Base-by-base conservation (phyloP, 495 filamentous ascomycete species). In the Neurospora sp. region DNA sequence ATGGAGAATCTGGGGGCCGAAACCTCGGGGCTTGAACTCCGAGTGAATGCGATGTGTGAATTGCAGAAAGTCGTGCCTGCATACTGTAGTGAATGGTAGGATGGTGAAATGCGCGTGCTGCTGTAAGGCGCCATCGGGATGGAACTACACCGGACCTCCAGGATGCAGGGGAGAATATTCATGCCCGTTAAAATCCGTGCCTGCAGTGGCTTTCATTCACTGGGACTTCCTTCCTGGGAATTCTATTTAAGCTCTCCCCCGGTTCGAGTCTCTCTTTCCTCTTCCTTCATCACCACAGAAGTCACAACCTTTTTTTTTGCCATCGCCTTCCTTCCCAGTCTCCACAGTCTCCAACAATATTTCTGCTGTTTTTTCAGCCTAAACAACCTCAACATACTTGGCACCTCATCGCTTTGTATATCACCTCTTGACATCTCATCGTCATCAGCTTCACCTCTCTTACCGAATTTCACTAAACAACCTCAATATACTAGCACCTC, bases 361-460 rank as follows among this genome's bases (percentile, higher is more conserved):
- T 44, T 6, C 18, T 44, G 2, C 42, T 16, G 4, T n/a, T 7
- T 9, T n/a, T n/a, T n/a, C 18, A 3, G 0, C 0, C 6, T 0
- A 18, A 18, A 11, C 9, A 49, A 49, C n/a, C 44, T 23, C n/a
- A 20, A 20, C 44, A 35, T 31, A 31, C 31, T 31, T 31, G 27
- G 38, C 38, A 14, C 18, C 46, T 23, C 4, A 4, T 54, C 20
- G 20, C 46, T 14, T 54, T 10, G 9, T 49, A 5, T 4, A 49
- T 46, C 18, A 18, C 31, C 44, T 49, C 44, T 49, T 20, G 1
- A 23, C 5, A 23, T 23, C 11, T 9, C n/a, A 23, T 54, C 46
- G 10, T 23, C 20, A 23, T 11, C 20, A 12, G 12, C n/a, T 23
- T 23, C 46, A 5, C 10, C 46, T 23, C 10, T 14, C 46, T 20